A percentile compares a stretch with the other conserved stretches of the same genome.
These are phyloP conservation scores for Spiromastix sp. DNA, from an alignment of 2,329 filamentous ascomycete species.

Conservation along the genomic window DNA sequence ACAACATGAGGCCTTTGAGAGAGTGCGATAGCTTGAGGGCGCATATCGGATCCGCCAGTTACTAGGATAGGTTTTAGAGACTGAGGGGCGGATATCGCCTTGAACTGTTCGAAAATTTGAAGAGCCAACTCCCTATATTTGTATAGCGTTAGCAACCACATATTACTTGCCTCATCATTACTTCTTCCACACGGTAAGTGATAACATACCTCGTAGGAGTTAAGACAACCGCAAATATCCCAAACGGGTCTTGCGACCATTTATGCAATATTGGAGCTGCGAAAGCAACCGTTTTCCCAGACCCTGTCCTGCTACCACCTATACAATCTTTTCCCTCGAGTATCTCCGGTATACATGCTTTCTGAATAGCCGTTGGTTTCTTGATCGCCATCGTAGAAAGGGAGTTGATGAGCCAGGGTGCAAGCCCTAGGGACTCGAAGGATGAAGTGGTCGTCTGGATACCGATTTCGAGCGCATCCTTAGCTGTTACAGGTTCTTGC, in stretches of 20 bases:
- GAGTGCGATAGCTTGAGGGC: slow-evolving; percentile 74
- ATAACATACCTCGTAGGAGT: slow-evolving; percentile 63
- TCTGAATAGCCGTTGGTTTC: slow-evolving; percentile 84
- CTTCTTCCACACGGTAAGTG: not conserved
- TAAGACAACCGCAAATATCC: slow-evolving; percentile 79
- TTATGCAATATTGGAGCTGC: slow-evolving; percentile 87
- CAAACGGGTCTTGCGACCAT: slow-evolving; percentile 85
- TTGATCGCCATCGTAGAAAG: slow-evolving; percentile 70
- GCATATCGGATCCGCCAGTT: slow-evolving; percentile 89
- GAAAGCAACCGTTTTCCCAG: slow-evolving; percentile 94
- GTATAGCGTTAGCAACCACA: not conserved
- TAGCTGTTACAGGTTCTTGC: slow-evolving; percentile 26
- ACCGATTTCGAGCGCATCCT: slow-evolving; percentile 28
- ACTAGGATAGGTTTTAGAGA: slow-evolving; percentile 81
- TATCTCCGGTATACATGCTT: slow-evolving; percentile 85
- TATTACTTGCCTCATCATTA: slow-evolving; percentile 2
- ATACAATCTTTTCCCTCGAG: slow-evolving; percentile 87
- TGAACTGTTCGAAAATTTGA: slow-evolving; percentile 94
- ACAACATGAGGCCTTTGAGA: slow-evolving; percentile 78
- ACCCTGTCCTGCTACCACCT: slow-evolving; percentile 87
- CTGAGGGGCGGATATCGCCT: slow-evolving; percentile 80
- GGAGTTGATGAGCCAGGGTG: slow-evolving; percentile 80
- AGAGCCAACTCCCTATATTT: slow-evolving; percentile 67
- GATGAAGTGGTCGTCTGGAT: slow-evolving; percentile 35
- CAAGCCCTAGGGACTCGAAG: slow-evolving; percentile 63